These are phyloP conservation scores for Breynia disticha DNA, from an alignment of 441 rosid genomes.

Conservation along the genomic window DNA sequence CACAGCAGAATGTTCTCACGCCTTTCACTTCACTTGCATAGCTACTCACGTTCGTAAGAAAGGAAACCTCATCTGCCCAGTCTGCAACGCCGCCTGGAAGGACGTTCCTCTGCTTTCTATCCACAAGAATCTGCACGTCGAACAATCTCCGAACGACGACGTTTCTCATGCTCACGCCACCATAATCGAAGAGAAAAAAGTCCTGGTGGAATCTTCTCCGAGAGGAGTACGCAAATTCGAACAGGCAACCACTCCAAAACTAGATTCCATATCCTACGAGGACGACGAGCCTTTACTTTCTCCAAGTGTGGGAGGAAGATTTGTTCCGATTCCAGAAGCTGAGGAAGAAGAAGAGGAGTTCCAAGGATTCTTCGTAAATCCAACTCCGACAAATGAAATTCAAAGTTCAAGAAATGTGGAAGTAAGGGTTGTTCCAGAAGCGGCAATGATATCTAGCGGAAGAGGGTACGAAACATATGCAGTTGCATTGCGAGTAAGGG, in stretches of 20 bases:
- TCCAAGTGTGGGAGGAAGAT: constrained; percentile 42
- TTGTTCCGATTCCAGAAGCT: constrained; percentile 72
- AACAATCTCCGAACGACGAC: constrained; percentile 5
- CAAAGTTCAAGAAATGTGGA: constrained; percentile 32
- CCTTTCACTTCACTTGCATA: constrained; percentile 80
- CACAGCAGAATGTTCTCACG: constrained; percentile 86
- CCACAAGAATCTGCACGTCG: constrained; percentile 18
- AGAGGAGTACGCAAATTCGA: constrained; percentile 19
- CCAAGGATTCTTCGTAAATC: constrained; percentile 49
- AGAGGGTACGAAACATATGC: constrained; percentile 52
- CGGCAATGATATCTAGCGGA: constrained; percentile 51
- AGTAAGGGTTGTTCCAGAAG: constrained; percentile 46
- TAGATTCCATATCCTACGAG: constrained; percentile 40
- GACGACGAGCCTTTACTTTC: constrained; percentile 81
- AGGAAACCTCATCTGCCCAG: constrained; percentile 54
- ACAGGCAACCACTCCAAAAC: constrained; percentile 10
- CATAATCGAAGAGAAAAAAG: constrained; percentile 38
- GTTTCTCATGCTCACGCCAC: constrained; percentile 13
- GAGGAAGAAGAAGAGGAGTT: constrained; percentile 53
- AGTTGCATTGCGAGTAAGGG: constrained; percentile 50
- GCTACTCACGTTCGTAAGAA: constrained; percentile 39
- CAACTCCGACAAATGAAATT: constrained; percentile 21
- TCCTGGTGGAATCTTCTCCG: constrained; percentile 45
- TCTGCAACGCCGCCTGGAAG: constrained; percentile 62
- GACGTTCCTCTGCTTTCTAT: constrained; percentile 51